Evolutionary conservation across 2,329 filamentous ascomycete species (phyloP).

Genomic region (Penicillium griseofulvum): DNA sequence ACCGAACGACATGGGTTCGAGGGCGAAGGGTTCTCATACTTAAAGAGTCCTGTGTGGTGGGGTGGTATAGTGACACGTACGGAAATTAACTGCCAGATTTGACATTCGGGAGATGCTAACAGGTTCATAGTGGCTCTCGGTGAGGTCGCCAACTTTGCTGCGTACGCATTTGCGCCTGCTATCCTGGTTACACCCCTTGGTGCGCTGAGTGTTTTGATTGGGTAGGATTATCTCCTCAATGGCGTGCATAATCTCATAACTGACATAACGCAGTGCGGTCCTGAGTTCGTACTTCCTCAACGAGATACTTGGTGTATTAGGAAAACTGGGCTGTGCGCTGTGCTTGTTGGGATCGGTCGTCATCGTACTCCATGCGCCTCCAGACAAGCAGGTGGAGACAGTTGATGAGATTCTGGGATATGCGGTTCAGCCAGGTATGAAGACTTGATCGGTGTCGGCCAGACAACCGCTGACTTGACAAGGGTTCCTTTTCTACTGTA

Average conservation of each 20-base stretch:
- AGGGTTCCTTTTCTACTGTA: conserved; percentile 89
- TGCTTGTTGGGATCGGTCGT: conserved; percentile 95
- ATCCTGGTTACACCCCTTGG: conserved; percentile 95
- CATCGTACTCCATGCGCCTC: conserved; percentile 94
- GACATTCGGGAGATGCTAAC: conserved; percentile 21
- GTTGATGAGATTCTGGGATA: conserved; percentile 90
- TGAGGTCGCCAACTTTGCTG: conserved; percentile 95
- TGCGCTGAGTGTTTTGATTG: conserved; percentile 90
- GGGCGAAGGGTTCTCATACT: conserved; percentile 90
- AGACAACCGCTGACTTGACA: not conserved
- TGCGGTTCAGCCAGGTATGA: conserved; percentile 82
- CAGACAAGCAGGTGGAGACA: conserved; percentile 84
- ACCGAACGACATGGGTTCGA: conserved; percentile 92
- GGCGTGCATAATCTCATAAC: conserved; percentile 6
- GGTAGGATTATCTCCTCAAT: conserved; percentile 42
- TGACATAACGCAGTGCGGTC: conserved; percentile 63
- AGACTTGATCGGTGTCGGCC: not conserved
- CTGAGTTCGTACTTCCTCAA: conserved; percentile 91
- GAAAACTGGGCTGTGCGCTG: conserved; percentile 92
- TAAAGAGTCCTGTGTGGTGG: conserved; percentile 97
- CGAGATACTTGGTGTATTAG: conserved; percentile 84
- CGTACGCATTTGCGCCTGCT: conserved; percentile 97
- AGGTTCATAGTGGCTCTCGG: conserved; percentile 72
- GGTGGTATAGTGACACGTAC: conserved; percentile 83
- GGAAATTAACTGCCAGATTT: conserved; percentile 31